Evolutionary conservation across 768 basidiomycete genomes (phyloP), one percentile per base, ranked within the genome.

Genomic region (Calvatia gigantea): DNA sequence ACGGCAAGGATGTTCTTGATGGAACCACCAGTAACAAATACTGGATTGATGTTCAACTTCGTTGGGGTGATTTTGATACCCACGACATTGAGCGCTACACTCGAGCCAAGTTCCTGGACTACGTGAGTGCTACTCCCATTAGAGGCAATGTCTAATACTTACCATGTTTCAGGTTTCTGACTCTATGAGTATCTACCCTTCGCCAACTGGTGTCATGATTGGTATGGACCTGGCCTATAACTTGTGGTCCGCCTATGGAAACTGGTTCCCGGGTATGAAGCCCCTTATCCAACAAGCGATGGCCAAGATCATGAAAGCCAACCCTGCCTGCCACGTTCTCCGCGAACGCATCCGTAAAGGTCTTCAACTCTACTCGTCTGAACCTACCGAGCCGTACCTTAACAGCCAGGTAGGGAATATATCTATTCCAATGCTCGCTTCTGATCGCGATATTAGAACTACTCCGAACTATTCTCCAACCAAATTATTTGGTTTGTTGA

Each of bases 401-500:
- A 98, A 97, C 79, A 98, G 95, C 65, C 95, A 96, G 76, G 81
- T 80, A 56, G 39, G 67, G 35, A 11, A 41, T 31, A 25, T 49
- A 39, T 25, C 28, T 38, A 37, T 28, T 15, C 35, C 33, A 7
- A 6, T 19, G 11, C n/a, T 41, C 31, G 41, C 39, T 2, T n/a
- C 25, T 29, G 7, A 55, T 42, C 14, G 28, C 27, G 8, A 25
- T 27, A n/a, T 11, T 58, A 84, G 80, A 94, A 94, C 69, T 94
- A 95, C 69, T 95, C 94, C 2, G 94, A 97, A 71, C 71, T 97
- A 47, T 97, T 97, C 79, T 94, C 92, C 2, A 99, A 98, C 72
- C 96, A 98, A 71, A 98, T 98, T 68, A 97, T 96, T 56, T 98
- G 89, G 96, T 98, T 98, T 66, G 95, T 99, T 60, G 97, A 99